Conservation (phyloP, 78 protist genomes). For the Chrysochromulina tobinii region DNA sequence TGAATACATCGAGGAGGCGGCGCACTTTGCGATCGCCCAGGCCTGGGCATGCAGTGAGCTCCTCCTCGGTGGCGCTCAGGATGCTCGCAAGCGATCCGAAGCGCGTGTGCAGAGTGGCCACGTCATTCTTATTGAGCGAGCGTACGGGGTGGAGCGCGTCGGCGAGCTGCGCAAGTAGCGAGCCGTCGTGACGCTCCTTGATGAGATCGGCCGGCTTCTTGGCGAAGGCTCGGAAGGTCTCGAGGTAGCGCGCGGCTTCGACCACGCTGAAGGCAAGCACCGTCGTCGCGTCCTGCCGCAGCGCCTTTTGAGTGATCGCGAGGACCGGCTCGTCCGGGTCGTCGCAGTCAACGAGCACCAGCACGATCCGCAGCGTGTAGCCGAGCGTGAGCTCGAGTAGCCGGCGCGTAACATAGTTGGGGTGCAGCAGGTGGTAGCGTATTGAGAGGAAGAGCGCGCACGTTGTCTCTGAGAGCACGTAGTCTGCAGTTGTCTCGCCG, state of each 20-base stretch:
- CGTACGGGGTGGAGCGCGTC: conserved; percentile 4
- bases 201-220: conserved; percentile 40
- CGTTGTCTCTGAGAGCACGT: neutral
- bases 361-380: neutral
- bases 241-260: conserved; percentile 56
- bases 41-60: neutral
- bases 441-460: conserved; percentile 28
- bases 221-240: conserved; percentile 46
- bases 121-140: conserved; percentile 50
- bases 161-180: neutral
- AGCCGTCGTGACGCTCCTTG: neutral
- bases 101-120: neutral
- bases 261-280: neutral
- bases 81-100: neutral
- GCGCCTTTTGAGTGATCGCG: neutral
- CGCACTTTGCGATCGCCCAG: neutral
- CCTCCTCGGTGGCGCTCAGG: neutral
- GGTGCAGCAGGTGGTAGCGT: conserved; percentile 42
- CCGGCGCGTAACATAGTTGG: conserved; percentile 1
- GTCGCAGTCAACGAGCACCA: neutral
- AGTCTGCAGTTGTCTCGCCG: neutral
- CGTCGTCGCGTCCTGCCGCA: neutral
- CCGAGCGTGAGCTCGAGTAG: neutral
- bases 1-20: neutral
- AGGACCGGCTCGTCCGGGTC: neutral